Percentiles rank a stretch among this genome's conserved stretches.
These are phyloP conservation scores for Gymnopilus junonius DNA, from an alignment of 768 basidiomycete species.

Conservation along the genomic window DNA sequence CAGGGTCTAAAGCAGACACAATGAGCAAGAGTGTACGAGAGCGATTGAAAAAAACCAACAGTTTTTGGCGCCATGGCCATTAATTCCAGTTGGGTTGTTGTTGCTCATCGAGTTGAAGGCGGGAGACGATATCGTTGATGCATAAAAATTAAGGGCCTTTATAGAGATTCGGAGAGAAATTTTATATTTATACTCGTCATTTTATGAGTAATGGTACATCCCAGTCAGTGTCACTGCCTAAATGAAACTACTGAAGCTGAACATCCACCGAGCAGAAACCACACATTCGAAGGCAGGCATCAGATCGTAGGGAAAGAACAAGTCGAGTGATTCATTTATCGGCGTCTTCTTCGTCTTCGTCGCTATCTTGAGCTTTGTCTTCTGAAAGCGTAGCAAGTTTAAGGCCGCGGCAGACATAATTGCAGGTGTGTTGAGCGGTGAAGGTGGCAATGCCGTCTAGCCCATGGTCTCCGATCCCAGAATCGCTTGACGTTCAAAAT, in stretches of 20 bases:
- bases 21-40: not conserved
- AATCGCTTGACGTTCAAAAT: constrained; percentile 6
- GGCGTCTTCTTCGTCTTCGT: not conserved
- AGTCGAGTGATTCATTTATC: not conserved
- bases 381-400: not conserved
- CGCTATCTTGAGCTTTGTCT: not conserved
- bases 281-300: not conserved
- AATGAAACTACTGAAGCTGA: not conserved
- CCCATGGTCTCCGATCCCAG: constrained; percentile 19
- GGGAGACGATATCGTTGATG: not conserved
- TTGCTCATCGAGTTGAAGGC: constrained; percentile 1
- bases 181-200: not conserved
- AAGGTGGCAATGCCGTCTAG: constrained; percentile 13
- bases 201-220: not conserved
- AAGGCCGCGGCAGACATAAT: constrained; percentile 11
- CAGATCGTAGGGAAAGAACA: not conserved
- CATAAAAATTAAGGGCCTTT: not conserved
- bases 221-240: not conserved
- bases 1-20: constrained; percentile 15
- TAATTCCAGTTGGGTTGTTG: constrained; percentile 20
- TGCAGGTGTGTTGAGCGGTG: constrained; percentile 14
- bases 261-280: not conserved
- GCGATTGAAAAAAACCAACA: constrained; percentile 6
- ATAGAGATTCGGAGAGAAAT: not conserved
- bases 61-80: constrained; percentile 19